phyloP scores from a whole-genome alignment of 2,329 filamentous ascomycete species.

The Diaporthe caulivora region DNA sequence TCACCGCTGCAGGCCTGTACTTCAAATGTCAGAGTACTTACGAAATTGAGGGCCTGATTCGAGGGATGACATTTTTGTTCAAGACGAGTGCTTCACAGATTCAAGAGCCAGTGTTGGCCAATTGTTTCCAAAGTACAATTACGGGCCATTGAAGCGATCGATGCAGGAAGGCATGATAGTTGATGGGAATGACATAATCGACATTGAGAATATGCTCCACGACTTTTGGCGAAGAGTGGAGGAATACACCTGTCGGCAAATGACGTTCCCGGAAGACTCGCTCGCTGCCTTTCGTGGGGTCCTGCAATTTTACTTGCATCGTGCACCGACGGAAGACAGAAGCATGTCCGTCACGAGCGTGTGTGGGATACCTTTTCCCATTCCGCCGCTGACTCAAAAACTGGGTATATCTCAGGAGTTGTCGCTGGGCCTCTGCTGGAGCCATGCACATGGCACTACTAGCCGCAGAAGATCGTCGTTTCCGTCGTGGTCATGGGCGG shows the following conservation, averaged over 20 bases:
- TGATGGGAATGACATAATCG: background rate
- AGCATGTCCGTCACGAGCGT: background rate
- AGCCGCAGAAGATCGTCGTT: background rate
- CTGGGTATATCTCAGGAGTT: background rate
- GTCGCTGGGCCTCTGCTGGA: background rate
- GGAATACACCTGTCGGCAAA: constrained; percentile 8
- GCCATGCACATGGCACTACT: background rate
- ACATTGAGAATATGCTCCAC: background rate
- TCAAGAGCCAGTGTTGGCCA: background rate
- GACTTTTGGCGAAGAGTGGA: background rate
- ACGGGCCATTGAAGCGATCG: background rate
- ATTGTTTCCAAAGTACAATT: background rate
- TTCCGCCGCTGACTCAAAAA: background rate
- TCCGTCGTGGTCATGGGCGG: background rate
- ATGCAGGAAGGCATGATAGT: background rate
- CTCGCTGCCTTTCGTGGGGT: background rate
- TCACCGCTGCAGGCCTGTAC: background rate
- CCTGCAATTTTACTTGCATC: background rate
- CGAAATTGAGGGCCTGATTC: background rate
- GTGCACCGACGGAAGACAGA: accelerated
- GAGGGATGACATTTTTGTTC: background rate
- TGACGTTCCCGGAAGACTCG: background rate
- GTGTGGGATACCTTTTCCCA: background rate
- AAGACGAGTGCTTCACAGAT: background rate
- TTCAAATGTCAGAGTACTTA: background rate